Conservation (phyloP, 2,329 filamentous ascomycete genomes). For the Scedosporium dehoogii region DNA sequence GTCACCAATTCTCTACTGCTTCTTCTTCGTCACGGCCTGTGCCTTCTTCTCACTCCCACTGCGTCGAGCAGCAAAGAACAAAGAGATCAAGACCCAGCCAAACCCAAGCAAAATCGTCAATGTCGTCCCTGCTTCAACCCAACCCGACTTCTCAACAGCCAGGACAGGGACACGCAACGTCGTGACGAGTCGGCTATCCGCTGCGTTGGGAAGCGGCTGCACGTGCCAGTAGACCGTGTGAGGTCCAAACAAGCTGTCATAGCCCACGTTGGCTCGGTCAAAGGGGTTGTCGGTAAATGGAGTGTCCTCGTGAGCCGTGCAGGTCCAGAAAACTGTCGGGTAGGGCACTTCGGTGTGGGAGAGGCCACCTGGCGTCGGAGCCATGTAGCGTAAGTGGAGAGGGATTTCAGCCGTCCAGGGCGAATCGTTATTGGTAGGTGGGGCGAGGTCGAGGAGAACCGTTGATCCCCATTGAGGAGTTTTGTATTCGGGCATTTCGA, state of each 20-base stretch:
- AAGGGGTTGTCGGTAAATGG: constrained; percentile 75
- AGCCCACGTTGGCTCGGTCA: constrained; percentile 74
- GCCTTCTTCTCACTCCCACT: background rate
- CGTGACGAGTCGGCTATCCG: constrained; percentile 33
- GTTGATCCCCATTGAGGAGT: constrained; percentile 69
- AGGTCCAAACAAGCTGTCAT: constrained; percentile 68
- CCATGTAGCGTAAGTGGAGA: constrained; percentile 75
- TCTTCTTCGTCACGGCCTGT: background rate
- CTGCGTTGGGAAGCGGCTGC: constrained; percentile 32
- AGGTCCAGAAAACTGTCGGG: constrained; percentile 87
- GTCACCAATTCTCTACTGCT: background rate
- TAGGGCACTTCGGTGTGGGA: constrained; percentile 56
- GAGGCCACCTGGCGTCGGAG: constrained; percentile 47
- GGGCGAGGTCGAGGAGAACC: constrained; percentile 63
- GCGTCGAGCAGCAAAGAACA: constrained; percentile 20
- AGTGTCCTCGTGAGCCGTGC: constrained; percentile 52
- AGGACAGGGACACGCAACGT: constrained; percentile 56
- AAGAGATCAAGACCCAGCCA: constrained; percentile 57
- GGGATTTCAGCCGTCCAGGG: constrained; percentile 64
- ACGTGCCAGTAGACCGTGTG: constrained; percentile 79
- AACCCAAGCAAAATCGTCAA: constrained; percentile 53
- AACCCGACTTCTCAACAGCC: constrained; percentile 36
- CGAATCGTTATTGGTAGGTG: constrained; percentile 18
- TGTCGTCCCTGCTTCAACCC: constrained; percentile 46
- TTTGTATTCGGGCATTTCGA: constrained; percentile 82